These are phyloP conservation scores for Solanum tarijense DNA, from an alignment of 257 asterid genomes.

Conservation along the genomic window DNA sequence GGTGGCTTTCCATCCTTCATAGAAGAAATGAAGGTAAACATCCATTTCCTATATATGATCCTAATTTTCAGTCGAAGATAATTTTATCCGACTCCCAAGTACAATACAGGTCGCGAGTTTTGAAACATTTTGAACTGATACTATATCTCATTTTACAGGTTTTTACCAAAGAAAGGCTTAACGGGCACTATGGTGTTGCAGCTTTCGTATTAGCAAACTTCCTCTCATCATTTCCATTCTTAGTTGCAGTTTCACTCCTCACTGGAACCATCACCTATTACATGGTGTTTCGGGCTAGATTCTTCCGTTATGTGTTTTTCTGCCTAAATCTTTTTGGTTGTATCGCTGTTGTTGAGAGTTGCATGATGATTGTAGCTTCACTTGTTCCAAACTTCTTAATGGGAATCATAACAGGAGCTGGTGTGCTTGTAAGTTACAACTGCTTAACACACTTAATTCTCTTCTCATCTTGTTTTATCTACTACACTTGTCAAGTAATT, in stretches of 20 bases:
- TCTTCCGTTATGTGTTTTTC: constrained; percentile 53
- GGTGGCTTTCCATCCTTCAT: constrained; percentile 97
- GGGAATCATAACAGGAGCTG: constrained; percentile 94
- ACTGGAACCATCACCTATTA: constrained; percentile 65
- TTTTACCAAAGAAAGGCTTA: constrained; percentile 68
- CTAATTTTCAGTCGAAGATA: not conserved
- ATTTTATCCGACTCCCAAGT: not conserved
- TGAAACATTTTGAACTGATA: not conserved
- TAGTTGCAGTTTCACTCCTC: constrained; percentile 46
- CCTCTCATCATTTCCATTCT: constrained; percentile 74
- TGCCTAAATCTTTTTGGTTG: constrained; percentile 71
- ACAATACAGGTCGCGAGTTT: not conserved
- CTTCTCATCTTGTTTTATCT: not conserved
- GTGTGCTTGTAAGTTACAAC: constrained; percentile 63
- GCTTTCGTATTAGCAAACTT: constrained; percentile 75
- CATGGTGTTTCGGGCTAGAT: constrained; percentile 62
- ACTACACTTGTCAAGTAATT: not conserved
- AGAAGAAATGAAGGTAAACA: constrained; percentile 75
- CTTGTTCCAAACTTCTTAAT: constrained; percentile 85
- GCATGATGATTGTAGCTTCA: constrained; percentile 92
- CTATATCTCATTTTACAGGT: constrained; percentile 29
- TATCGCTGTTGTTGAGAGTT: constrained; percentile 86
- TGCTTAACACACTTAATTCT: not conserved
- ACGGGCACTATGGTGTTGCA: constrained; percentile 75
- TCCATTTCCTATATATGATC: not conserved